Evolutionary conservation across 352 stramenopile genomes (phyloP).

Genomic region (Phytopythium helicoides): DNA sequence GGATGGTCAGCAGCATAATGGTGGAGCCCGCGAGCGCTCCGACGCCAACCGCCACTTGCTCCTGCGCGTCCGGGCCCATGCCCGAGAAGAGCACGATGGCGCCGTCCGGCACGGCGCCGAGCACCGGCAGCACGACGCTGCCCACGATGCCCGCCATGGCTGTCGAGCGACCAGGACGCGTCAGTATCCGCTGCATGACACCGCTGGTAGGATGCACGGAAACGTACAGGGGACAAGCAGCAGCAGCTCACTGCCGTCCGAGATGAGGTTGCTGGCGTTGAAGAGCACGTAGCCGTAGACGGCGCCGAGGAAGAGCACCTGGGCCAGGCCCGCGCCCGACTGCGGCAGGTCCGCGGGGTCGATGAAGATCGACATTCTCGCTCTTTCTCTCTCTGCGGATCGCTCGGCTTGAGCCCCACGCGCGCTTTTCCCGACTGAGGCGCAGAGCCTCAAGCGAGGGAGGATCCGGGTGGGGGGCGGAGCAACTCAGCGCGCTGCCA

Average conservation of each 20-base stretch:
- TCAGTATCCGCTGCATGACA: too few species aligned
- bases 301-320: constrained; percentile 94
- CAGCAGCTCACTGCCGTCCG: constrained; percentile 97
- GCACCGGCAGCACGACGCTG: constrained; percentile 94
- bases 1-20: constrained; percentile 99
- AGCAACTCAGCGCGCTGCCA: too few species aligned
- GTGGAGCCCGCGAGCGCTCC: constrained; percentile 97
- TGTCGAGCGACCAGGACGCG: too few species aligned
- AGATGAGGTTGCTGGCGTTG: constrained; percentile 97
- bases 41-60: constrained; percentile 96
- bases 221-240: constrained; percentile 93
- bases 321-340: constrained; percentile 70
- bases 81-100: constrained; percentile 98
- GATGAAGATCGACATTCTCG: constrained; percentile 71
- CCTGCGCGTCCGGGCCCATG: constrained; percentile 91
- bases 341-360: constrained; percentile 83
- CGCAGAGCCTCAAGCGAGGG: not conserved
- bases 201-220: not conserved
- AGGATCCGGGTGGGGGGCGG: too few species aligned
- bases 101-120: constrained; percentile 96
- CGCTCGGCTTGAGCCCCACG: constrained; percentile 20
- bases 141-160: constrained; percentile 95
- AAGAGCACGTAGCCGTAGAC: constrained; percentile 98
- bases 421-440: constrained; percentile 32
- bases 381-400: not conserved